These are phyloP conservation scores for Rutidosis leptorrhynchoides DNA, from an alignment of 129 eudicot genomes.

Conservation along the genomic window DNA sequence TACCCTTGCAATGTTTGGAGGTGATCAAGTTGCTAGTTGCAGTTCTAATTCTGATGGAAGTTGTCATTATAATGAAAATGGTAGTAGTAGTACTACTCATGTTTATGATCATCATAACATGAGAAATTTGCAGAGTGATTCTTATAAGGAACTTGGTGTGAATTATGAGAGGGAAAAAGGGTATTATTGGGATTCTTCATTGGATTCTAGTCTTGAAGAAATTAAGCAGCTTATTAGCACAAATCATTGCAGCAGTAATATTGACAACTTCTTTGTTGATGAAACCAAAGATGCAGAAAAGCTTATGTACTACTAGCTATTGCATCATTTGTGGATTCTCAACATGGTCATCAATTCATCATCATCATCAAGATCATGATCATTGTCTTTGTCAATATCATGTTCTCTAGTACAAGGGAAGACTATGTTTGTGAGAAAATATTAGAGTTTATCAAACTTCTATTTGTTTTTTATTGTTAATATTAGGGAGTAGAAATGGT, in stretches of 20 bases:
- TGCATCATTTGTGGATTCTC: conserved; percentile 16
- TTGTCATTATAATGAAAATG: conserved; percentile 27
- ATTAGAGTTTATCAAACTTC: conserved; percentile 33
- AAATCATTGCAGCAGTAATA: conserved; percentile 36
- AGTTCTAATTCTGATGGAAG: conserved; percentile 84
- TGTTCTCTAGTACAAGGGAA: conserved; percentile 25
- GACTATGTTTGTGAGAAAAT: conserved; percentile 25
- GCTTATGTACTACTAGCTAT: conserved; percentile 46
- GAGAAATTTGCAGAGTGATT: conserved; percentile 29
- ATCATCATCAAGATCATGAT: conserved; percentile 2
- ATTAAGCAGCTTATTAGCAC: conserved; percentile 81
- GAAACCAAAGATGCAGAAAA: conserved; percentile 61
- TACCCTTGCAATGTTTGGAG: conserved; percentile 51
- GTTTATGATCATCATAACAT: conserved; percentile 22
- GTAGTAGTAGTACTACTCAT: conserved; percentile 2
- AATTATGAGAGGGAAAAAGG: conserved; percentile 27
- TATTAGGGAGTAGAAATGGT: conserved; percentile 34
- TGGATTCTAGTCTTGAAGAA: conserved; percentile 70
- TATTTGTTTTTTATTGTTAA: conserved; percentile 12
- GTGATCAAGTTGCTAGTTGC: conserved; percentile 42
- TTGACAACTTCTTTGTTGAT: conserved; percentile 50
- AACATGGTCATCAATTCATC: conserved; percentile 12
- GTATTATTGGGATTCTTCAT: conserved; percentile 35
- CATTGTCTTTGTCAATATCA: conserved; percentile 16
- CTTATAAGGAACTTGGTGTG: conserved; percentile 37